Conservation (phyloP, 768 basidiomycete species). For the Leccinum rimulosum region DNA sequence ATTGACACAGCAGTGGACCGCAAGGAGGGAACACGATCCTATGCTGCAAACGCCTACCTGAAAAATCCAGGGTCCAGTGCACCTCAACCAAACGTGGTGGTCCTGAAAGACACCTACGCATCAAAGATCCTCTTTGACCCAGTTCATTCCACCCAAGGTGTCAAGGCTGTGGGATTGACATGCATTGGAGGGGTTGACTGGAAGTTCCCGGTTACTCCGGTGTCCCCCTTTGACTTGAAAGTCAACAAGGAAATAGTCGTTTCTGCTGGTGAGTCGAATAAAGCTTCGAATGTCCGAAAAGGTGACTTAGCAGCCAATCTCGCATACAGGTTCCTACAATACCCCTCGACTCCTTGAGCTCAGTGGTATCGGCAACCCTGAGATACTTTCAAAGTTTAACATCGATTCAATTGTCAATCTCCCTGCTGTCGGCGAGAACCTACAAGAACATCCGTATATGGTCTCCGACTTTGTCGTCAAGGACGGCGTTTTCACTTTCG, state of each 20-base stretch:
- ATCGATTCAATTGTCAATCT: constrained; percentile 11
- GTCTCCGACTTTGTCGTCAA: constrained; percentile 15
- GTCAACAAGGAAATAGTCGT: constrained; percentile 9
- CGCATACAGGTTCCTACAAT: constrained; percentile 11
- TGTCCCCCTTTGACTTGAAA: not conserved
- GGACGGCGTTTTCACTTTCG: constrained; percentile 11
- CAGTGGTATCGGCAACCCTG: constrained; percentile 15
- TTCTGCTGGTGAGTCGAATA: constrained; percentile 1
- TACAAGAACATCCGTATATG: constrained; percentile 18
- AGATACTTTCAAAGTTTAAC: constrained; percentile 12
- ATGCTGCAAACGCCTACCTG: constrained; percentile 19
- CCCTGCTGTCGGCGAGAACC: constrained; percentile 20
- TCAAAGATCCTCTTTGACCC: constrained; percentile 13
- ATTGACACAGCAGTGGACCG: constrained; percentile 18
- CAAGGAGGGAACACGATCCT: constrained; percentile 13
- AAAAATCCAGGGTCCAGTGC: constrained; percentile 5
- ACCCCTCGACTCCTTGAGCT: constrained; percentile 21
- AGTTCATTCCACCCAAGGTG: not conserved
- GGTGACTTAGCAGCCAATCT: not conserved
- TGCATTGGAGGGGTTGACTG: constrained; percentile 16
- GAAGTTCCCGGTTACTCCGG: not conserved
- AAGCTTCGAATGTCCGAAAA: not conserved
- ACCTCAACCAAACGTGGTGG: constrained; percentile 11
- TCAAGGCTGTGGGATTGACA: constrained; percentile 8
- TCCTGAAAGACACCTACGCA: constrained; percentile 9